Evolutionary conservation across 192 early-diverging fungal genomes (phyloP).

Genomic region (Anaeromyces robustus): DNA sequence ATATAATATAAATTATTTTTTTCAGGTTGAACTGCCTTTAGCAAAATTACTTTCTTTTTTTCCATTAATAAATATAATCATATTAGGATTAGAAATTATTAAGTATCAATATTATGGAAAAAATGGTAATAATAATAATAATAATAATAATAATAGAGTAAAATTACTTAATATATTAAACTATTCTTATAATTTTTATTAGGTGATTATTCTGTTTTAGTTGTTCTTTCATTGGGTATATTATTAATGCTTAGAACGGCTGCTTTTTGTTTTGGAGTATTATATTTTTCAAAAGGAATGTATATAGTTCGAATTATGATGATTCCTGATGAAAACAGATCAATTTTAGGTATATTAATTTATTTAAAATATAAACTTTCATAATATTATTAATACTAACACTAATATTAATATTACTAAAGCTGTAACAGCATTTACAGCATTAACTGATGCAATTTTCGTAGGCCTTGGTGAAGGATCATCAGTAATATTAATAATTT

Average conservation of each 20-base stretch:
- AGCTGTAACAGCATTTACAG: background rate
- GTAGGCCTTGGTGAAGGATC: background rate
- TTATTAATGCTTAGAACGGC: background rate
- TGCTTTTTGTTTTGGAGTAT: background rate
- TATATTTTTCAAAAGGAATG: background rate
- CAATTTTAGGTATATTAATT: background rate
- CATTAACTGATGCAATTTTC: background rate
- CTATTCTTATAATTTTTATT: background rate
- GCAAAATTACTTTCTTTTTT: background rate
- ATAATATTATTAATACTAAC: too few relatives aligned
- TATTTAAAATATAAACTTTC: too few relatives aligned
- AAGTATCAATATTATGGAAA: background rate
- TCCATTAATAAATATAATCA: background rate
- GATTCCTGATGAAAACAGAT: background rate
- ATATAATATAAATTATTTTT: background rate
- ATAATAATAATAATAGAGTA: too few relatives aligned
- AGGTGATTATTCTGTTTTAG: background rate
- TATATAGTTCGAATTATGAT: background rate
- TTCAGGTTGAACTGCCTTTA: background rate
- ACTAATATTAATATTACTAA: too few relatives aligned
- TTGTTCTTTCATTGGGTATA: background rate
- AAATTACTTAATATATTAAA: too few relatives aligned
- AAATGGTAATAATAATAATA: background rate
- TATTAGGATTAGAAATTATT: background rate
- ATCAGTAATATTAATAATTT: background rate